These are phyloP conservation scores for Hippophae tibetana DNA, from an alignment of 306 rosid genomes.

Conservation along the genomic window DNA sequence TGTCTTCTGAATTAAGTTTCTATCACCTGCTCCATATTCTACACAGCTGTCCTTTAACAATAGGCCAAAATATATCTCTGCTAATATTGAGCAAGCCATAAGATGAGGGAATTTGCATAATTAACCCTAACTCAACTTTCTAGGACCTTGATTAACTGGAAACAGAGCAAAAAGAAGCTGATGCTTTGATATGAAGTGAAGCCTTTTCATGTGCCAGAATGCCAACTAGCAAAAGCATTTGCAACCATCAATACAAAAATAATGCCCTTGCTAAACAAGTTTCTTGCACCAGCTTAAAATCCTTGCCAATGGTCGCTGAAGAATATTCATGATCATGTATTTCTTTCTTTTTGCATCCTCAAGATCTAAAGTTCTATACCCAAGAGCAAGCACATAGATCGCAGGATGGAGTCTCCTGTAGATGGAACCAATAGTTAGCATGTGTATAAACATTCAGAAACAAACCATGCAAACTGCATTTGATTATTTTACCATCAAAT, in stretches of 20 bases:
- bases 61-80: conserved; percentile 17
- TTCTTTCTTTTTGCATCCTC: conserved; percentile 67
- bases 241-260: conserved; percentile 4
- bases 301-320: conserved; percentile 41
- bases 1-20: conserved; percentile 1
- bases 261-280: conserved; percentile 33
- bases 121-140: neutral
- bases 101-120: conserved; percentile 8
- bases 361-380: conserved; percentile 85
- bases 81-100: conserved; percentile 9
- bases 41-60: neutral
- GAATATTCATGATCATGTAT: conserved; percentile 30
- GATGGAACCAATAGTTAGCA: conserved; percentile 20
- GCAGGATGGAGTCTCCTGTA: conserved; percentile 97
- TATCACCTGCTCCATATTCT: neutral
- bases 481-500: no score
- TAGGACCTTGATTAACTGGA: conserved; percentile 2
- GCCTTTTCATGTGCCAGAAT: neutral
- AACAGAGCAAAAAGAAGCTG: neutral
- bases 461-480: no score
- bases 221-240: conserved; percentile 1
- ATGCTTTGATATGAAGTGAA: conserved; percentile 4
- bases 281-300: conserved; percentile 79
- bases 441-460: conserved; percentile 3
- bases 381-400: conserved; percentile 82